These are phyloP conservation scores for Trypanosoma lewisi DNA, from an alignment of 208 protist species.

Conservation along the genomic window DNA sequence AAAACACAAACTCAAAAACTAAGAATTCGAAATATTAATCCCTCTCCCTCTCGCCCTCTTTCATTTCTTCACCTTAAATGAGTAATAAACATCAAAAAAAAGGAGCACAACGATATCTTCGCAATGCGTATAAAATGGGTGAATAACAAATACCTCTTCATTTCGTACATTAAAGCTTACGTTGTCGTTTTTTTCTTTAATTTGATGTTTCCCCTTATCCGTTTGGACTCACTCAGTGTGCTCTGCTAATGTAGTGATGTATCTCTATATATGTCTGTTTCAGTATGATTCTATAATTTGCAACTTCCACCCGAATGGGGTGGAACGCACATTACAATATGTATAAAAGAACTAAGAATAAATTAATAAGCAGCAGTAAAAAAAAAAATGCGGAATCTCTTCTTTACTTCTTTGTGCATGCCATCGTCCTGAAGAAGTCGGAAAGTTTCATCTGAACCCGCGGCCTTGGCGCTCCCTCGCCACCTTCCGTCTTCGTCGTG, in stretches of 20 bases:
- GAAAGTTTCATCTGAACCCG: constrained; percentile 76
- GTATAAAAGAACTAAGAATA: constrained; percentile 32
- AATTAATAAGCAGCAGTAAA: constrained; percentile 3
- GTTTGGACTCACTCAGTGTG: not conserved
- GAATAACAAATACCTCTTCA: too few species aligned
- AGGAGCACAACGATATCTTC: not conserved
- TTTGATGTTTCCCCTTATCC: not conserved
- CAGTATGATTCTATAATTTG: not conserved
- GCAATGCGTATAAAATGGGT: too few species aligned
- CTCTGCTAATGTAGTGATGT: not conserved
- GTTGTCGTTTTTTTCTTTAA: not conserved
- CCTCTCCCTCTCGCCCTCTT: not conserved
- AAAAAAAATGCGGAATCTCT: constrained; percentile 17
- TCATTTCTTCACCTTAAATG: not conserved
- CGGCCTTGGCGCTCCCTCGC: constrained; percentile 16
- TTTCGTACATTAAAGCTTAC: too few species aligned
- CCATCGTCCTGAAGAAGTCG: constrained; percentile 86
- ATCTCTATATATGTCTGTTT: not conserved
- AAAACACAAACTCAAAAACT: too few species aligned
- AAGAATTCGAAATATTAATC: too few species aligned
- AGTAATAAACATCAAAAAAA: constrained; percentile 3
- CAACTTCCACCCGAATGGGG: not conserved
- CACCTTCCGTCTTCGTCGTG: not conserved
- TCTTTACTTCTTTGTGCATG: constrained; percentile 45
- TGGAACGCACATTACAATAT: not conserved